Percentiles rank a stretch among this genome's conserved stretches.
Conservation (phyloP, 805 yeast species). For the Hanseniaspora taiwanica region DNA sequence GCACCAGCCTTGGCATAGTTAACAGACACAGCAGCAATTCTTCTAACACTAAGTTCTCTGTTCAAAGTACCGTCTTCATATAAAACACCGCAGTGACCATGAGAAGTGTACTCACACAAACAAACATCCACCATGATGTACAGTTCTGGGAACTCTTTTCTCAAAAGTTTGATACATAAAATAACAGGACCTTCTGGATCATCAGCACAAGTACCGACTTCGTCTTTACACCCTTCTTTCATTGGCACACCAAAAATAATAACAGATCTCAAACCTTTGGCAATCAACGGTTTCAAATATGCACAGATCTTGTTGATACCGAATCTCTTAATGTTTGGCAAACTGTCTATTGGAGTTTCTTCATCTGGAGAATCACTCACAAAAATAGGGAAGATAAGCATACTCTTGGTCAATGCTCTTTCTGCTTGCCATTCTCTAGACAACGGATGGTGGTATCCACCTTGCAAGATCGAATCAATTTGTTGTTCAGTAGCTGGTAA, state of each 20-base stretch:
- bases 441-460: slow-evolving; percentile 89
- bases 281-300: slow-evolving; percentile 54
- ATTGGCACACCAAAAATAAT: slow-evolving; percentile 87
- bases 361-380: slow-evolving; percentile 73
- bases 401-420: slow-evolving; percentile 67
- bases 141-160: slow-evolving; percentile 59
- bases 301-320: slow-evolving; percentile 72
- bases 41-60: slow-evolving; percentile 56
- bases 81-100: slow-evolving; percentile 95
- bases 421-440: slow-evolving; percentile 85
- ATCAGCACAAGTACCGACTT: slow-evolving; percentile 79
- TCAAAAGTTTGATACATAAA: slow-evolving; percentile 53
- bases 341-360: slow-evolving; percentile 54
- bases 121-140: slow-evolving; percentile 92
- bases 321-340: slow-evolving; percentile 80
- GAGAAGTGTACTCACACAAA: slow-evolving; percentile 89
- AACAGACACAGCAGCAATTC: slow-evolving; percentile 90
- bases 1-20: slow-evolving; percentile 96
- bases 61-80: slow-evolving; percentile 78
- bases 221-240: slow-evolving; percentile 63
- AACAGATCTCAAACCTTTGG: slow-evolving; percentile 75
- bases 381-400: slow-evolving; percentile 89
- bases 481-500: slow-evolving; percentile 43
- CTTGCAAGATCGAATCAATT: slow-evolving; percentile 70
- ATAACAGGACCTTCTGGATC: slow-evolving; percentile 96